Percentiles rank a stretch among this genome's conserved stretches.
Evolutionary conservation across 2,329 filamentous ascomycete genomes (phyloP).

Genomic region (Gnomoniopsis smithogilvyi): DNA sequence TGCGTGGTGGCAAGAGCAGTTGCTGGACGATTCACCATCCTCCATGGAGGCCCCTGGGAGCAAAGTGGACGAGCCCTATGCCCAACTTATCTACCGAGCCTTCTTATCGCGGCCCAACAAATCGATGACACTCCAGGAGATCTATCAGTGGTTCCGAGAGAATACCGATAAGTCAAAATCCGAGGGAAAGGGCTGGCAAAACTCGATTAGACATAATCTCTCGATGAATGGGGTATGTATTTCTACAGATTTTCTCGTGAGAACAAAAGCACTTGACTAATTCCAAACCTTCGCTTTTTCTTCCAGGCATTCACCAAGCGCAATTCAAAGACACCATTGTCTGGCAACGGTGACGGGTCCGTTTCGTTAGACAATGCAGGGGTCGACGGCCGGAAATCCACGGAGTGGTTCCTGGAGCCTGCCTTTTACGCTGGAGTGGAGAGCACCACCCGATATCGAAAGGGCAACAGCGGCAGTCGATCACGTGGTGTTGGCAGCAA

Average conservation of each 20-base stretch:
- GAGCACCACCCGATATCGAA: conserved; percentile 79
- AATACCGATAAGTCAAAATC: conserved; percentile 74
- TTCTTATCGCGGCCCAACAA: conserved; percentile 64
- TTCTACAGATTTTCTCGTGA: too few relatives aligned
- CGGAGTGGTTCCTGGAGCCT: conserved; percentile 73
- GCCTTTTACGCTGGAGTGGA: conserved; percentile 71
- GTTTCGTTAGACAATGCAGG: conserved; percentile 7
- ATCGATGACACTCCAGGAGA: conserved; percentile 76
- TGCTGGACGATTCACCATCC: neutral
- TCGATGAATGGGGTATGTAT: conserved; percentile 82
- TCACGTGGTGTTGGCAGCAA: neutral
- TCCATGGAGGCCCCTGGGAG: conserved; percentile 12
- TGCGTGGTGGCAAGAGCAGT: neutral
- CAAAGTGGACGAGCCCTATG: conserved; percentile 65
- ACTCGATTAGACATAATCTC: conserved; percentile 91
- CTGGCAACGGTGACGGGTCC: conserved; percentile 9
- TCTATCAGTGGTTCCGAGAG: conserved; percentile 85
- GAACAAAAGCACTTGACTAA: neutral
- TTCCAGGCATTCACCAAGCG: conserved; percentile 30
- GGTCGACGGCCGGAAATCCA: conserved; percentile 59
- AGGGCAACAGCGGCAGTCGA: conserved; percentile 33
- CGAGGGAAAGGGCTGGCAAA: conserved; percentile 78
- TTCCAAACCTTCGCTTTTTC: neutral
- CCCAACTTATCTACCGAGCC: conserved; percentile 74
- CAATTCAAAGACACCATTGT: conserved; percentile 1